Conservation (phyloP, 768 basidiomycete species). For the Mrakia gelida region DNA sequence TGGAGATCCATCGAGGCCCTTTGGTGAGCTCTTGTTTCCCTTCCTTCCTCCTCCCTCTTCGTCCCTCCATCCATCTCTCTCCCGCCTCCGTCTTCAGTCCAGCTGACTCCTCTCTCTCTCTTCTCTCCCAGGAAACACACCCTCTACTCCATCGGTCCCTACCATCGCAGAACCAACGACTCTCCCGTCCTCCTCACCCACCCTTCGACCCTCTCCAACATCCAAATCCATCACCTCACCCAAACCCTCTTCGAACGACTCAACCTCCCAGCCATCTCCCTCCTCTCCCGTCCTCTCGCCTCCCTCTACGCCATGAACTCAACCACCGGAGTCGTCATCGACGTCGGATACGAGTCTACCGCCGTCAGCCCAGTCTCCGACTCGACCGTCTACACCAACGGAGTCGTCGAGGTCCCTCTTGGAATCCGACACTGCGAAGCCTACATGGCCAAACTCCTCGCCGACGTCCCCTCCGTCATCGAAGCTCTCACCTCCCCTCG, state of each 20-base stretch:
- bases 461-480: neutral
- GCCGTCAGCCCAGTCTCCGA: constrained; percentile 76
- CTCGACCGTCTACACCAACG: constrained; percentile 57
- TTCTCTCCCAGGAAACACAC: constrained; percentile 66
- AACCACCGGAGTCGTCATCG: constrained; percentile 71
- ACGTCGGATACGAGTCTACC: constrained; percentile 70
- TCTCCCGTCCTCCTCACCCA: constrained; percentile 77
- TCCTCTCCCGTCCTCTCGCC: constrained; percentile 77
- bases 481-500: neutral
- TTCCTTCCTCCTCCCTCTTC: neutral
- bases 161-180: constrained; percentile 79
- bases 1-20: constrained; percentile 84
- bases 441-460: constrained; percentile 67
- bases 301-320: constrained; percentile 74
- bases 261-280: constrained; percentile 75
- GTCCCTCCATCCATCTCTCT: neutral
- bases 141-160: constrained; percentile 67
- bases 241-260: constrained; percentile 89
- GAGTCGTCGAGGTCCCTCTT: constrained; percentile 57
- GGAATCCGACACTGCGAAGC: constrained; percentile 69
- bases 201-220: constrained; percentile 59
- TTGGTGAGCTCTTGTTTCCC: constrained; percentile 55
- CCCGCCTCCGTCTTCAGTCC: no score
- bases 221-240: constrained; percentile 65
- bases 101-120: neutral